These are phyloP conservation scores for Nakazawaea wickerhamii DNA, from an alignment of 805 yeast genomes.

Conservation along the genomic window DNA sequence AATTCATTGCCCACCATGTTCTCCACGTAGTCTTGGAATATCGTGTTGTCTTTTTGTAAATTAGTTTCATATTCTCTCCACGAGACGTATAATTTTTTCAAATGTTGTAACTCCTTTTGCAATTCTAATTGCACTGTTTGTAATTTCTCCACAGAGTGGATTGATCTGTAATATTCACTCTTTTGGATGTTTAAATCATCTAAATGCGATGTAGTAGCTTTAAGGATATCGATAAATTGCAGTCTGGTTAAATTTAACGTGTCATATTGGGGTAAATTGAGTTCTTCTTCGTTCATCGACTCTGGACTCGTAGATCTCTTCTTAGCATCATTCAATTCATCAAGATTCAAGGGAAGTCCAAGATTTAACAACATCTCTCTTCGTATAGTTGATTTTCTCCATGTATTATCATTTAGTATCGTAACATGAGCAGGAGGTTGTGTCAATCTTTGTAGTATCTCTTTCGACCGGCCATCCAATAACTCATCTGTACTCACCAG, in stretches of 20 bases:
- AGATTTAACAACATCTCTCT: constrained; percentile 57
- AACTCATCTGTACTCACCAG: background rate
- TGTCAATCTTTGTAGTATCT: constrained; percentile 7
- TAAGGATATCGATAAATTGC: constrained; percentile 21
- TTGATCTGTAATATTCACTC: constrained; percentile 18
- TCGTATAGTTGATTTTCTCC: constrained; percentile 64
- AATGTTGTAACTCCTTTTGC: constrained; percentile 30
- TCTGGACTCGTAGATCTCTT: background rate
- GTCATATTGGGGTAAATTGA: constrained; percentile 29
- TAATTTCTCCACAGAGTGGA: constrained; percentile 21
- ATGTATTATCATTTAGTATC: constrained; percentile 21
- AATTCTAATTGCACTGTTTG: constrained; percentile 27
- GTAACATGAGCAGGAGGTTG: background rate
- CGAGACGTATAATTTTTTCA: constrained; percentile 33
- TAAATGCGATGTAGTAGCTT: constrained; percentile 19
- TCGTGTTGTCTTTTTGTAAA: constrained; percentile 57
- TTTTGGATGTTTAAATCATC: constrained; percentile 23
- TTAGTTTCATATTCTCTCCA: constrained; percentile 50
- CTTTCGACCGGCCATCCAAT: constrained; percentile 6
- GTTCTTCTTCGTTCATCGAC: constrained; percentile 6
- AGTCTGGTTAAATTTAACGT: constrained; percentile 27
- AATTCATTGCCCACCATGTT: constrained; percentile 90
- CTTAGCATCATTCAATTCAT: constrained; percentile 33
- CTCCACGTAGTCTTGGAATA: constrained; percentile 84
- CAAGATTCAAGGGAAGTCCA: constrained; percentile 70